A percentile compares a stretch with the other conserved stretches of the same genome.
These are phyloP conservation scores for Akanthomyces uredinophilus DNA, from an alignment of 2,329 filamentous ascomycete genomes.

Conservation along the genomic window DNA sequence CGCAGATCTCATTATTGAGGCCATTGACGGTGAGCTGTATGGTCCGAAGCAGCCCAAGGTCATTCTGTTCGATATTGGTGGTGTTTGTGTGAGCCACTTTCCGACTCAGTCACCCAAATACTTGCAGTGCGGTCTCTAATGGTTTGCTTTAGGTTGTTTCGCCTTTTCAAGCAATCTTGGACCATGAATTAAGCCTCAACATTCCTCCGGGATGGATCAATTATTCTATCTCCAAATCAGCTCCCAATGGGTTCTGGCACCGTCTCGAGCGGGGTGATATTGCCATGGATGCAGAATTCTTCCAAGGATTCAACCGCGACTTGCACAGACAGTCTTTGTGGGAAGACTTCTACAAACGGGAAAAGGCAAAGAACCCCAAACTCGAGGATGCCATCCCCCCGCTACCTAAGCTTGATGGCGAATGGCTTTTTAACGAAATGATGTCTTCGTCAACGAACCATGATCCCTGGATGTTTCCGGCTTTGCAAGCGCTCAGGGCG, in stretches of 20 bases:
- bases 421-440: slow-evolving; percentile 85
- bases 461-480: slow-evolving; percentile 87
- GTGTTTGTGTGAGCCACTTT: slow-evolving; percentile 77
- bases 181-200: slow-evolving; percentile 72
- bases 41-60: slow-evolving; percentile 57
- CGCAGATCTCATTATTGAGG: slow-evolving; percentile 27
- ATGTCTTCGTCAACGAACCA: slow-evolving; percentile 66
- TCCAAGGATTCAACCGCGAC: slow-evolving; percentile 68
- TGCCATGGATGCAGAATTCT: slow-evolving; percentile 68
- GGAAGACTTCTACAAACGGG: slow-evolving; percentile 55
- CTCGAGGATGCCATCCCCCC: slow-evolving; percentile 47
- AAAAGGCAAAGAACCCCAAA: slow-evolving; percentile 37
- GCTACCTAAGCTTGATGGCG: slow-evolving; percentile 68
- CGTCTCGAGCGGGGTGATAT: slow-evolving; percentile 80
- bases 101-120: background rate
- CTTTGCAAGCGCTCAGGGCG: slow-evolving; percentile 62
- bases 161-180: slow-evolving; percentile 86
- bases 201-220: slow-evolving; percentile 92
- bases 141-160: slow-evolving; percentile 63
- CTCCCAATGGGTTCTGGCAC: slow-evolving; percentile 82
- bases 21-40: slow-evolving; percentile 35
- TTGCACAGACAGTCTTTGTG: slow-evolving; percentile 63
- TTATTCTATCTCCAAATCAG: slow-evolving; percentile 74
- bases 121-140: background rate
- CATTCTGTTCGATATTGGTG: slow-evolving; percentile 90